Percentiles rank a stretch among this genome's conserved stretches.
These are phyloP conservation scores for Rubia occidens DNA, from an alignment of 305 asterid species.

Conservation along the genomic window DNA sequence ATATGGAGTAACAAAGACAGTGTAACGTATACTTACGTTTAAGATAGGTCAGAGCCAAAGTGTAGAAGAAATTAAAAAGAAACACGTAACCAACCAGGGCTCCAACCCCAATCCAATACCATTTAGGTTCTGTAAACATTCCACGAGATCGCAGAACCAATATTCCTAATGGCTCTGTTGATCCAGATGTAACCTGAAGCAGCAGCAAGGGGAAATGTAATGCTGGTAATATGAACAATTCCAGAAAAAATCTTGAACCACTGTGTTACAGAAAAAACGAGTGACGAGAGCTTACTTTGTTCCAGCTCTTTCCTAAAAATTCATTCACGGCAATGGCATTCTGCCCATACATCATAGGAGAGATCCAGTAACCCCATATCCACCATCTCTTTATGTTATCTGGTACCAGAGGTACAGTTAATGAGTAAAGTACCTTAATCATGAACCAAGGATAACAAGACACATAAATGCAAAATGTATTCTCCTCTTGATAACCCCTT, in stretches of 20 bases:
- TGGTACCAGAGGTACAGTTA: conserved; percentile 14
- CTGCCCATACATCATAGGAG: conserved; percentile 30
- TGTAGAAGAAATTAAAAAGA: conserved; percentile 13
- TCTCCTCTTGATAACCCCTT: neutral
- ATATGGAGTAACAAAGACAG: neutral
- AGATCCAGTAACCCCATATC: conserved; percentile 36
- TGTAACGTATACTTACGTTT: conserved; percentile 2
- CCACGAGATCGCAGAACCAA: conserved; percentile 13
- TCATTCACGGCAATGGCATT: conserved; percentile 35
- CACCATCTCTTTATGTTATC: conserved; percentile 60
- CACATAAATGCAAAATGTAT: neutral
- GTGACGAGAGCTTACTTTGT: conserved; percentile 14
- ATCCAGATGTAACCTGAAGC: conserved; percentile 11
- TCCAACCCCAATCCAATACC: conserved; percentile 23
- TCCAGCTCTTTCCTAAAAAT: conserved; percentile 44
- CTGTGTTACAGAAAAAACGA: neutral
- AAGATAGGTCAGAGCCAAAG: conserved; percentile 17
- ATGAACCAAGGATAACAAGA: neutral
- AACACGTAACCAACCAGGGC: conserved; percentile 13
- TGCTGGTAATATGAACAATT: neutral
- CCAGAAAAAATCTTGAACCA: neutral
- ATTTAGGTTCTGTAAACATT: conserved; percentile 12
- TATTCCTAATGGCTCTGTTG: conserved; percentile 11
- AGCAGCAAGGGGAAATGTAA: neutral
- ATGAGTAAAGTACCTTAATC: neutral